These are phyloP conservation scores for Euphorbia celastroides DNA, from an alignment of 441 rosid species.

Conservation along the genomic window DNA sequence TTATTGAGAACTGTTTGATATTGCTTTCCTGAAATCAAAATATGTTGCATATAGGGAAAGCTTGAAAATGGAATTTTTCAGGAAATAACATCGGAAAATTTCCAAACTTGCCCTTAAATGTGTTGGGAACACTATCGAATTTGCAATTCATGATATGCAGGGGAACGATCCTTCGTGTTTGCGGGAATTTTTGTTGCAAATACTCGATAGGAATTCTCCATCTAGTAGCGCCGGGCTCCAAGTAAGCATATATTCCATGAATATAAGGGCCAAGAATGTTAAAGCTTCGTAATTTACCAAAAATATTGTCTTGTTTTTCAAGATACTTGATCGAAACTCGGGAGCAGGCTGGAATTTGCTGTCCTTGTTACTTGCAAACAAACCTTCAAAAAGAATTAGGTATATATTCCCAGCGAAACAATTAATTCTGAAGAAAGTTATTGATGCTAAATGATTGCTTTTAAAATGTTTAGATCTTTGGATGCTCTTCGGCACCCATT, in stretches of 20 bases:
- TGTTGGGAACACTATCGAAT: not conserved
- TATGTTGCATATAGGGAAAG: no score
- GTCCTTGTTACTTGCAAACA: conserved; percentile 72
- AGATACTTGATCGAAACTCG: conserved; percentile 97
- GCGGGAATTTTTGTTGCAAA: conserved; percentile 74
- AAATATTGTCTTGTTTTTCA: conserved; percentile 5
- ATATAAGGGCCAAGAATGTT: not conserved
- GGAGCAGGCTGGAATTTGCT: conserved; percentile 97
- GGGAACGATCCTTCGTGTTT: conserved; percentile 90
- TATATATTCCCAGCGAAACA: conserved; percentile 15
- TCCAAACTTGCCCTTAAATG: no score
- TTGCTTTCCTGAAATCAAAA: no score
- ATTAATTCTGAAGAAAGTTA: no score
- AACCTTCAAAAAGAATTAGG: conserved; percentile 83
- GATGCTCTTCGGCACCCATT: conserved; percentile 94
- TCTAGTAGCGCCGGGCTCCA: conserved; percentile 78
- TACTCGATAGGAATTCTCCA: conserved; percentile 52
- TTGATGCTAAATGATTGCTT: no score
- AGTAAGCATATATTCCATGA: conserved; percentile 31
- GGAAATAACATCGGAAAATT: no score
- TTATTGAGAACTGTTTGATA: no score
- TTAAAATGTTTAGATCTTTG: conserved; percentile 52
- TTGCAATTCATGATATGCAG: conserved; percentile 33
- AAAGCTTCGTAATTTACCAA: conserved; percentile 2
- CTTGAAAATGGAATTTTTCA: no score